A percentile compares a stretch with the other conserved stretches of the same genome.
phyloP scores from a whole-genome alignment of 2,329 filamentous ascomycete species.

The Tolypocladium cylindrosporum region DNA sequence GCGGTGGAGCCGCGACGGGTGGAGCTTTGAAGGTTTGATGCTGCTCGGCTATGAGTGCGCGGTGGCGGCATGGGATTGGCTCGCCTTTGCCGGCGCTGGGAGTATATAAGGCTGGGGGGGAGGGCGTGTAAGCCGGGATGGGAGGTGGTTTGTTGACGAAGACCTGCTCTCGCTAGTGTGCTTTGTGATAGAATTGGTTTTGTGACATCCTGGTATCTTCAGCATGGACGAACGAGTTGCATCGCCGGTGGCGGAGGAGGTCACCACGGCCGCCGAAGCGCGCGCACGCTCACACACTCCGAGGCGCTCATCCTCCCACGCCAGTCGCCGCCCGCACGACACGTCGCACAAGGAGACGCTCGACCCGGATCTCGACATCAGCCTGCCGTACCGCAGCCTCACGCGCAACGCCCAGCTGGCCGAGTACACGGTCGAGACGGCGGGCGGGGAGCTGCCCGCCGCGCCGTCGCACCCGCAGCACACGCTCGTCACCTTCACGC shows the following conservation, averaged over 20 bases:
- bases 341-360: conserved; percentile 21
- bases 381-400: conserved; percentile 58
- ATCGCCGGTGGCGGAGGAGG: neutral
- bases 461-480: conserved; percentile 13
- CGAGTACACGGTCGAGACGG: conserved; percentile 57
- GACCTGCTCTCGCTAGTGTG: neutral
- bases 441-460: conserved; percentile 48
- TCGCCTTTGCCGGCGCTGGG: neutral
- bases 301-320: neutral
- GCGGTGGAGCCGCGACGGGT: neutral
- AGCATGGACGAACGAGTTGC: neutral
- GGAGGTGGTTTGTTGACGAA: neutral
- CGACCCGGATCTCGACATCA: conserved; percentile 34
- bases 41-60: neutral
- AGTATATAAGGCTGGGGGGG: neutral
- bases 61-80: neutral
- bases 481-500: conserved; percentile 51
- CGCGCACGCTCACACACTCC: neutral
- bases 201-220: neutral
- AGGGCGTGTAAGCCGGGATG: neutral
- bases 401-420: conserved; percentile 49
- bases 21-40: neutral
- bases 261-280: neutral
- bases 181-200: neutral
- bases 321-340: neutral